phyloP scores from a whole-genome alignment of 306 rosid genomes.

The Pueraria montana region DNA sequence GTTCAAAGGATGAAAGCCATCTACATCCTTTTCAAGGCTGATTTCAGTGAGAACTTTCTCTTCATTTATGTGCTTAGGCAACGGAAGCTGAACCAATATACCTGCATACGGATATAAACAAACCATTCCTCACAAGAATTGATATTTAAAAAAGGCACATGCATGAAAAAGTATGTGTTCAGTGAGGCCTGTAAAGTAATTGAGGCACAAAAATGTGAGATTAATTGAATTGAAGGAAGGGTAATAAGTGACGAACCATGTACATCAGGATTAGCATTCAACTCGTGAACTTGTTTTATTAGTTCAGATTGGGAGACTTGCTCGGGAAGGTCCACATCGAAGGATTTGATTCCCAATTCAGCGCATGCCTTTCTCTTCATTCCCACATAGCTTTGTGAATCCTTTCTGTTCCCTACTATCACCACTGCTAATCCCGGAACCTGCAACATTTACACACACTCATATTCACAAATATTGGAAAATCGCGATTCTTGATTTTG shows the following conservation, averaged over 20 bases:
- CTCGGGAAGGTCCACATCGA: constrained; percentile 84
- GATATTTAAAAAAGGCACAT: not conserved
- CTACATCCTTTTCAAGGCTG: constrained; percentile 91
- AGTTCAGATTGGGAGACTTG: constrained; percentile 73
- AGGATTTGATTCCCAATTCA: constrained; percentile 84
- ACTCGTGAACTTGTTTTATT: constrained; percentile 65
- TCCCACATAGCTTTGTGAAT: constrained; percentile 82
- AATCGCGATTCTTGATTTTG: not conserved
- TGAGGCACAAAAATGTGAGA: not conserved
- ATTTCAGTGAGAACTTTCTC: constrained; percentile 84
- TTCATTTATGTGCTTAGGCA: constrained; percentile 91
- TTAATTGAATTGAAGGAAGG: not conserved
- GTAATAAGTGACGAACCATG: constrained; percentile 63
- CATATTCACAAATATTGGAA: not conserved
- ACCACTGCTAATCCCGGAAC: constrained; percentile 96
- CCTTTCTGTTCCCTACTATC: constrained; percentile 87
- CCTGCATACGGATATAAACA: constrained; percentile 59
- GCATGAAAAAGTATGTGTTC: not conserved
- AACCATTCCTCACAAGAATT: not conserved
- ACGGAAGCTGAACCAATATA: constrained; percentile 93
- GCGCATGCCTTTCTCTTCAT: constrained; percentile 95
- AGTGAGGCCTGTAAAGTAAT: not conserved
- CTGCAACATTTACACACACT: constrained; percentile 38
- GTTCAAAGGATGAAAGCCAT: constrained; percentile 97
- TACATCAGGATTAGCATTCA: constrained; percentile 77